Evolutionary conservation across 805 yeast genomes (phyloP).

Genomic region (Candida awuae): DNA sequence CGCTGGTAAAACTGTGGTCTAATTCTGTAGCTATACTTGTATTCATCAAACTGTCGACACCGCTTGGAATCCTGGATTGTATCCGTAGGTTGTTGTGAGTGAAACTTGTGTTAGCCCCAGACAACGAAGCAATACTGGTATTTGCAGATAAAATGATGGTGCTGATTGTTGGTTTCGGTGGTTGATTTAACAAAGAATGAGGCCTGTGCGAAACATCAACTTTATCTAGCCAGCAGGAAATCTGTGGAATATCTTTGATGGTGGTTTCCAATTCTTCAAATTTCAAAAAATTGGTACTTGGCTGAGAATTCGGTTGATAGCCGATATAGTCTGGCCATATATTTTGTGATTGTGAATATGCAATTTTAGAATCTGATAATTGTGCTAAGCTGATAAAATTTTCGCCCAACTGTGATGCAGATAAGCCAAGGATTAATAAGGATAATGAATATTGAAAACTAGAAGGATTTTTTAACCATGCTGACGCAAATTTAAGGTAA

Average conservation of each 20-base stretch:
- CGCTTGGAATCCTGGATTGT: background rate
- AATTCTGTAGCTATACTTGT: background rate
- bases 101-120: background rate
- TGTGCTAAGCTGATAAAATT: conserved; percentile 2
- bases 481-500: conserved; percentile 15
- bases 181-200: background rate
- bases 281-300: conserved; percentile 2
- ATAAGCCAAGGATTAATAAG: conserved; percentile 13
- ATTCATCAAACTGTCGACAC: background rate
- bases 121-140: conserved; percentile 8
- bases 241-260: conserved; percentile 1
- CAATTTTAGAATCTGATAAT: conserved; percentile 10
- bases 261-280: conserved; percentile 1
- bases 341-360: conserved; percentile 8
- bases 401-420: conserved; percentile 1
- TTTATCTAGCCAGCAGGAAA: conserved; percentile 2
- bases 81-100: no score
- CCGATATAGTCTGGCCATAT: conserved; percentile 16
- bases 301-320: conserved; percentile 2
- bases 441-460: conserved; percentile 17
- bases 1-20: background rate
- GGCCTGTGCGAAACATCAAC: conserved; percentile 1
- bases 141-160: conserved; percentile 7
- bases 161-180: conserved; percentile 2
- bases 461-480: conserved; percentile 16